Evolutionary conservation across 2,329 filamentous ascomycete species (phyloP), one percentile per base, ranked within the genome.

Genomic region (Microcyclosporella mali): DNA sequence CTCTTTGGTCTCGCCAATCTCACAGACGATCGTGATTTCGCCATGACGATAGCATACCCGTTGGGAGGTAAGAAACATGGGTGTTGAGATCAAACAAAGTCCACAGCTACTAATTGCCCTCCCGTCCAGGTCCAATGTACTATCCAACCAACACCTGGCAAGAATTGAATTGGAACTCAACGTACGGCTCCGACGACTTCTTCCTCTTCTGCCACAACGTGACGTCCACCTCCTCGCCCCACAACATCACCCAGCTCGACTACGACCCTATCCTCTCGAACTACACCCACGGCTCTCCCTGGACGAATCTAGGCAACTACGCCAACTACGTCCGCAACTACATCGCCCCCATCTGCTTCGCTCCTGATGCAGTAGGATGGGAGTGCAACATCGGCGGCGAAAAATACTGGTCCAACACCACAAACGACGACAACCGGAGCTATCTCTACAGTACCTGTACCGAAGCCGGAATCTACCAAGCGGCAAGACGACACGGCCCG

Each of bases 61-160:
- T 21, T 56, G 2, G 52, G 52, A 16, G 47, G 21, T 25, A 25
- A 25, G 21, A n/a, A n/a, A n/a, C n/a, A n/a, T n/a, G n/a, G n/a
- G n/a, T n/a, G n/a, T n/a, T n/a, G n/a, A n/a, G 21, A 25, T 9
- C 6, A 32, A 32, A 32, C 30, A 16, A 32, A 32, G 12, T 14
- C 30, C 30, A 16, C 30, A 29, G n/a, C 30, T 32, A 12, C 30
- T 25, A 9, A 25, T 9, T n/a, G 9, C 21, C 21, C 21, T 6
- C 4, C 9, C 21, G 6, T 25, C 21, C 21, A 25, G 21, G 45
- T 6, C 49, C 51, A 7, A 39, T 46, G 49, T 66, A 66, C 46
- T 77, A 77, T 50, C 68, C 69, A 0, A 72, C 68, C 0, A 63
- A 61, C 17, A 76, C 73, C 14, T 77, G 74, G 73, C 73, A 77